A percentile compares a stretch with the other conserved stretches of the same genome.
Evolutionary conservation across 139 green algal species (phyloP).

Genomic region (Chlorella vulgaris): DNA sequence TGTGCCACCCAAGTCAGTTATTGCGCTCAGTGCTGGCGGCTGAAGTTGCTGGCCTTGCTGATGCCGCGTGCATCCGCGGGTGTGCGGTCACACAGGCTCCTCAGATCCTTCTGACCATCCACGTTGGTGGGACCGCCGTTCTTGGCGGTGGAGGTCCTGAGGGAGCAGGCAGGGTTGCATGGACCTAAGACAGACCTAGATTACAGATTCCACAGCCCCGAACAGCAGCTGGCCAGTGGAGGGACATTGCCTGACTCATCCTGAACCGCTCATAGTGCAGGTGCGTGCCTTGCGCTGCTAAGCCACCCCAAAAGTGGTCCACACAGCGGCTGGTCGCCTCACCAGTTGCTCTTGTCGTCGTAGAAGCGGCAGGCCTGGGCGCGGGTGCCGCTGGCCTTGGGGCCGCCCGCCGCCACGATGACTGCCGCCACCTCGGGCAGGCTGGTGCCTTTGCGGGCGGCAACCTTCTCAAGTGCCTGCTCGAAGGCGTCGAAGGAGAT

Average conservation of each 20-base stretch:
- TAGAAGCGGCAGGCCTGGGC: constrained; percentile 6
- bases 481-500: constrained; percentile 21
- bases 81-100: constrained; percentile 11
- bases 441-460: background rate
- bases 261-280: no score
- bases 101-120: constrained; percentile 7
- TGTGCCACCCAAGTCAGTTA: no score
- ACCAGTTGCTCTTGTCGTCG: constrained; percentile 11
- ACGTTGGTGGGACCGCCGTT: constrained; percentile 13
- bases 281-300: no score
- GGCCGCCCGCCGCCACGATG: constrained; percentile 9
- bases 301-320: no score
- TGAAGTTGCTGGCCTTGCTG: constrained; percentile 5
- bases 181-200: background rate
- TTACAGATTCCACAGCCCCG: background rate
- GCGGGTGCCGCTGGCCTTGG: constrained; percentile 8
- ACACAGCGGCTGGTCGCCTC: no score
- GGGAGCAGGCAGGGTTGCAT: background rate
- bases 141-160: constrained; percentile 19
- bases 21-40: constrained; percentile 5
- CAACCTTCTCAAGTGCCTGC: constrained; percentile 21
- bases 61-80: constrained; percentile 3
- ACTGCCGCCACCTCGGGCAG: background rate
- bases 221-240: no score
- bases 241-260: no score